Base-by-base conservation (phyloP, 1,284 basidiomycete genomes). In the Coriolopsis trogii region DNA sequence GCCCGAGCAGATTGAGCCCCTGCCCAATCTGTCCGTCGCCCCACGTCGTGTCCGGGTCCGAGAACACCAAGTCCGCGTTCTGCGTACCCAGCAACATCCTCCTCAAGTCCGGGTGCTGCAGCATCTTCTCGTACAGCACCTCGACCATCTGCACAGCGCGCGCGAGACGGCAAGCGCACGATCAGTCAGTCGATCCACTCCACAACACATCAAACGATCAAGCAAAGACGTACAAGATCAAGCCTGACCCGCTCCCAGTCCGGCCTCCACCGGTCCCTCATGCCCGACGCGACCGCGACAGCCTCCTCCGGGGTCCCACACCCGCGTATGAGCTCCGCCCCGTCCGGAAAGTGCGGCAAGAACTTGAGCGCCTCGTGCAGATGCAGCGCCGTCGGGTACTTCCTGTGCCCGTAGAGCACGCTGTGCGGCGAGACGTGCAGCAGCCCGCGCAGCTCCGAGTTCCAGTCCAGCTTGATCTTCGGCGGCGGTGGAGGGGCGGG, bases 341-440 rank as follows among this genome's bases (percentile, higher is more conserved):
- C 57, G 1, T 80, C 77, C 0, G 77, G 75, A 6, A 70, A 67
- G 28, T 70, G 64, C 0, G 71, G 70, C 44, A 82, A 60, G 63
- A 84, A 89, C 63, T 86, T 86, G 56, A 85, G 69, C 8, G 86
- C 85, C 67, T 89, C 85, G 36, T 81, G 74, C 13, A 89, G 71
- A 60, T 89, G 87, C 54, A 80, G 66, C 3, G 83, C 87, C 3
- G 80, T 84, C 6, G 85, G 83, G 55, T 83, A 89, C 36, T 69
- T 67, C 44, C 72, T 72, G 28, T 77, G 72, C 38, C 72, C 63
- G 63, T 80, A 82, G 41, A 80, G 56, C 18, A 89, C 76, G 2
- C 69, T 69, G 58, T 85, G 78, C 8, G 70, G 73, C 4, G 85
- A 86, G 53, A 81, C 76, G 60, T 82, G 85, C 62, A 84, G 69